Evolutionary conservation across 768 basidiomycete genomes (phyloP).

Genomic region (Lactarius quietus): DNA sequence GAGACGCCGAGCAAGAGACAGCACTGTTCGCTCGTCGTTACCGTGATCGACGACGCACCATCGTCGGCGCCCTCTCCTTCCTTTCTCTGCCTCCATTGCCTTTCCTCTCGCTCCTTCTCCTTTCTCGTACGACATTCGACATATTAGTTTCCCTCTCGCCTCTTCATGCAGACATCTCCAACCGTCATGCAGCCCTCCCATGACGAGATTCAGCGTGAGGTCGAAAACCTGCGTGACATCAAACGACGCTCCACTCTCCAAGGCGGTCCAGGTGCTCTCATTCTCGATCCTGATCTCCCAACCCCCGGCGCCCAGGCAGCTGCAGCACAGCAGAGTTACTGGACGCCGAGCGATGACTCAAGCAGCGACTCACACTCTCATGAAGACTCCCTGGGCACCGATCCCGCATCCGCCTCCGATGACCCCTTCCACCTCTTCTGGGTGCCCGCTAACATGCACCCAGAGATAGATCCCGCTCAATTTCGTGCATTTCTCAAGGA

Average conservation of each 20-base stretch:
- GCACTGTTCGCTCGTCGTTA: slow-evolving; percentile 13
- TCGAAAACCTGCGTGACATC: slow-evolving; percentile 81
- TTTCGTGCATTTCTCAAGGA: slow-evolving; percentile 95
- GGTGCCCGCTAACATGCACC: slow-evolving; percentile 96
- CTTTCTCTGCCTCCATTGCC: not conserved
- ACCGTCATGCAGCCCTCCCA: slow-evolving; percentile 64
- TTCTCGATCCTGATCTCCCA: slow-evolving; percentile 91
- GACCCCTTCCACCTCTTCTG: slow-evolving; percentile 94
- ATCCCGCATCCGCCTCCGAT: slow-evolving; percentile 45
- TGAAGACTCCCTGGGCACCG: slow-evolving; percentile 41
- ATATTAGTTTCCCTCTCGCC: not conserved
- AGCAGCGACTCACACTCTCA: slow-evolving; percentile 36
- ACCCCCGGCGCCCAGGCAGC: slow-evolving; percentile 59
- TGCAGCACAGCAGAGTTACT: slow-evolving; percentile 33
- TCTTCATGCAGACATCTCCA: slow-evolving; percentile 9
- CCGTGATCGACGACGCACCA: slow-evolving; percentile 11
- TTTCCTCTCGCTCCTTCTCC: not conserved
- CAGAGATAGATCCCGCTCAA: slow-evolving; percentile 95
- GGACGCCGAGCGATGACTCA: slow-evolving; percentile 41
- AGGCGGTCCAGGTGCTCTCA: slow-evolving; percentile 71
- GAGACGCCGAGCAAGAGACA: not conserved
- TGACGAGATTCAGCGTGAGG: slow-evolving; percentile 83
- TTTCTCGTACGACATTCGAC: not conserved
- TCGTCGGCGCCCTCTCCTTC: not conserved
- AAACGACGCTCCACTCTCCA: slow-evolving; percentile 75